These are phyloP conservation scores for Macroventuria anomochaeta DNA, from an alignment of 2,329 filamentous ascomycete genomes.

Conservation along the genomic window DNA sequence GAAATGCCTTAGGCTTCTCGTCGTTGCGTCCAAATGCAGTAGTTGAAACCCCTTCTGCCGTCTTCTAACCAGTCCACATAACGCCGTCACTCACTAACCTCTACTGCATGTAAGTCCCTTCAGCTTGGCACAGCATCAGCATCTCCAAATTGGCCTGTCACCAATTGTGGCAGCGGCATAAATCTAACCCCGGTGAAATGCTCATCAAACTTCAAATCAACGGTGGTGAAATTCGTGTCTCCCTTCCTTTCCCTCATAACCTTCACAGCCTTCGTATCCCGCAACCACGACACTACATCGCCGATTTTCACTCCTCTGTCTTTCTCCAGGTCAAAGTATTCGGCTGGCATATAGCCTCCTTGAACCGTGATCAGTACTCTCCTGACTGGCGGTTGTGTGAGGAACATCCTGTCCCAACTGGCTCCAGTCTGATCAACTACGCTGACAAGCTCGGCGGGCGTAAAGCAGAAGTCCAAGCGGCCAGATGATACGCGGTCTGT, in stretches of 20 bases:
- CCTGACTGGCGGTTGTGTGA: constrained; percentile 2
- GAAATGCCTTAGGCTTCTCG: no score
- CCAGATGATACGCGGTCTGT: constrained; percentile 3
- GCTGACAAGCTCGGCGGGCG: neutral
- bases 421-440: neutral
- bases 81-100: no score
- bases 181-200: neutral
- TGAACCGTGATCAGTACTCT: neutral
- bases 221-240: neutral
- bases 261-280: neutral
- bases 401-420: neutral
- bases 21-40: no score
- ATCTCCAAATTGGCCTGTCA: neutral
- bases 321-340: neutral
- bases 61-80: no score
- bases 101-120: no score
- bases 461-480: neutral
- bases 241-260: neutral
- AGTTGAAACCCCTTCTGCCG: no score
- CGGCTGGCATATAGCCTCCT: neutral
- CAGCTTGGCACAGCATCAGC: neutral
- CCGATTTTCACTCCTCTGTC: neutral
- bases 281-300: neutral
- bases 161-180: neutral
- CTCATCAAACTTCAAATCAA: constrained; percentile 4